Evolutionary conservation across 441 rosid genomes (phyloP).

Genomic region (Cnidoscolus chayamansa): DNA sequence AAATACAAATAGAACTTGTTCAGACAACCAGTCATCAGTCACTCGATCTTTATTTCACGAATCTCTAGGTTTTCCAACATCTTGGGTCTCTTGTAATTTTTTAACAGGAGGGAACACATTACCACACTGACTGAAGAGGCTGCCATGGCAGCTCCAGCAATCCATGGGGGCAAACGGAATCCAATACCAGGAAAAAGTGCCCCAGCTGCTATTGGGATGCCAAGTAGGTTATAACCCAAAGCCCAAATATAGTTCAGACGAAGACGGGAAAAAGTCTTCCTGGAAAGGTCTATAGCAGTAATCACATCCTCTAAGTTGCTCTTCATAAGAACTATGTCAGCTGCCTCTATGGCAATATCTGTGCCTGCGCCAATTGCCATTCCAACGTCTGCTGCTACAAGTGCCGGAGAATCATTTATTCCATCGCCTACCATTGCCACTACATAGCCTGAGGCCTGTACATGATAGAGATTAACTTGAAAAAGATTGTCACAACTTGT

Average conservation of each 20-base stretch:
- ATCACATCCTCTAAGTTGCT: conserved; percentile 86
- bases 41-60: conserved; percentile 47
- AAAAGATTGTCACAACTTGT: neutral
- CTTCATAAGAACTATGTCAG: conserved; percentile 82
- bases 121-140: conserved; percentile 92
- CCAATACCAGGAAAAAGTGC: conserved; percentile 65
- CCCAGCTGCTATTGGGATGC: conserved; percentile 87
- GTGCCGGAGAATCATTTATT: conserved; percentile 89
- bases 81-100: conserved; percentile 66
- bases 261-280: conserved; percentile 74
- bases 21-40: conserved; percentile 8
- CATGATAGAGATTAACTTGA: neutral
- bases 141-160: conserved; percentile 98
- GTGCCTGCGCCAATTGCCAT: conserved; percentile 97
- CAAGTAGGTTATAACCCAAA: conserved; percentile 65
- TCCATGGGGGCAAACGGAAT: conserved; percentile 87
- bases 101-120: conserved; percentile 75
- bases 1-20: neutral
- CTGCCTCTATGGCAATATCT: conserved; percentile 90
- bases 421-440: conserved; percentile 99
- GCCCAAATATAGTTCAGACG: conserved; percentile 93
- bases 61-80: conserved; percentile 48
- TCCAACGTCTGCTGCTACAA: conserved; percentile 84
- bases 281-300: conserved; percentile 77
- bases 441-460: conserved; percentile 52